phyloP scores from a whole-genome alignment of 2,329 filamentous ascomycete species.

The Calcarisporium arbuscula region DNA sequence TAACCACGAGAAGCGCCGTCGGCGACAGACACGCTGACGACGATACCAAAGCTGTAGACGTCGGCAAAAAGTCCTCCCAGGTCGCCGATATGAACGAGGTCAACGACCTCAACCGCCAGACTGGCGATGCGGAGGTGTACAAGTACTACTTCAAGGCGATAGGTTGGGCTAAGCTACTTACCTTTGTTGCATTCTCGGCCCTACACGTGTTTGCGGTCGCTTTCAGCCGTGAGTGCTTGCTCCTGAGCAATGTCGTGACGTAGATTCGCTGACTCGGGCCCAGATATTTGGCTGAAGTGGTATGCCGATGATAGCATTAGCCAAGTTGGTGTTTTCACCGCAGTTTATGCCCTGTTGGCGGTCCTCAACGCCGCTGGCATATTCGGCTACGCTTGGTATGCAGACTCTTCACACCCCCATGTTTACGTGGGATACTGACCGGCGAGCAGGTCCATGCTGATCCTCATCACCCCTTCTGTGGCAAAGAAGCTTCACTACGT shows the following conservation, averaged over 20 bases:
- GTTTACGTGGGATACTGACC: not conserved
- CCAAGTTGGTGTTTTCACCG: slow-evolving; percentile 12
- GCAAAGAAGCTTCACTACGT: slow-evolving; percentile 9
- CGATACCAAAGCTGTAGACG: slow-evolving; percentile 3
- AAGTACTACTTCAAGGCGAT: slow-evolving; percentile 7
- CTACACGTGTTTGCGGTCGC: slow-evolving; percentile 9
- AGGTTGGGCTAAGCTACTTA: slow-evolving; percentile 2
- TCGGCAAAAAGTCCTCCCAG: not conserved
- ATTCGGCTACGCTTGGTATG: slow-evolving; percentile 9
- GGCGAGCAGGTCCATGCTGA: slow-evolving; percentile 7
- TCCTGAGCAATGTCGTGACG: not conserved
- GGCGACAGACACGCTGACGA: too few relatives aligned
- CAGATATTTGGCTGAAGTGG: slow-evolving; percentile 24
- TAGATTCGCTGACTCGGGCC: not conserved
- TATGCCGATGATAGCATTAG: slow-evolving; percentile 18
- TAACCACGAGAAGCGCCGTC: too few relatives aligned
- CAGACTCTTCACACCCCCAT: not conserved
- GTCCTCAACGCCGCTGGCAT: slow-evolving; percentile 5
- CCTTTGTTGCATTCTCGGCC: slow-evolving; percentile 8
- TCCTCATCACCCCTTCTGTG: slow-evolving; percentile 8
- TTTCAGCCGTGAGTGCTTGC: slow-evolving; percentile 7
- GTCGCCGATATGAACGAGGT: slow-evolving; percentile 6
- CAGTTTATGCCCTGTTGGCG: slow-evolving; percentile 10
- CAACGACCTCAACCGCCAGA: slow-evolving; percentile 4
- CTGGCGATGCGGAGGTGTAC: slow-evolving; percentile 6